These are phyloP conservation scores for Fusarium caatingaense DNA, from an alignment of 2,329 filamentous ascomycete species.

Conservation along the genomic window DNA sequence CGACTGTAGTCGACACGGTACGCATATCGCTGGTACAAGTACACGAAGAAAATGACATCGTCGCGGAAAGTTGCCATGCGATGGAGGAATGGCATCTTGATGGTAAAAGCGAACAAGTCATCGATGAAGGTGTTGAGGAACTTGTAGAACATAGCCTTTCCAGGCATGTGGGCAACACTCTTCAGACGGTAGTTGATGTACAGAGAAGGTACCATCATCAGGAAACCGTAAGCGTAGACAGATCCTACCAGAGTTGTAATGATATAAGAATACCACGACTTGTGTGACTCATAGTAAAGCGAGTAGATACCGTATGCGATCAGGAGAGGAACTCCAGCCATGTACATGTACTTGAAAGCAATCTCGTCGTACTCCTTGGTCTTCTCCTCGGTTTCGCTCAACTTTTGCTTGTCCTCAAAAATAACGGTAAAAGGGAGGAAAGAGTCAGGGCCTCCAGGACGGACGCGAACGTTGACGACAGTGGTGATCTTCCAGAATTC, in stretches of 20 bases:
- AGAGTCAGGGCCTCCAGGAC: constrained; percentile 74
- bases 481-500: constrained; percentile 96
- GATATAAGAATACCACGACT: constrained; percentile 97
- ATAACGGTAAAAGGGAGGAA: constrained; percentile 81
- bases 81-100: constrained; percentile 98
- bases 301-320: constrained; percentile 92
- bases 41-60: constrained; percentile 98
- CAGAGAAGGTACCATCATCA: constrained; percentile 97
- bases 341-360: constrained; percentile 97
- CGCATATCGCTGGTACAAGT: constrained; percentile 92
- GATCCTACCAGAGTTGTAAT: constrained; percentile 95
- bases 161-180: constrained; percentile 96
- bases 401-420: constrained; percentile 97
- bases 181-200: constrained; percentile 99
- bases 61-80: constrained; percentile 91
- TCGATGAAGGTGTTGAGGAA: constrained; percentile 99
- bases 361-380: constrained; percentile 99
- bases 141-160: constrained; percentile 97
- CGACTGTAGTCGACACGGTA: constrained; percentile 93
- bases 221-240: constrained; percentile 97
- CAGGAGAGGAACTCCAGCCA: constrained; percentile 87
- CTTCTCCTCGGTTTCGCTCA: constrained; percentile 95
- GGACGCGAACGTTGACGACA: constrained; percentile 86
- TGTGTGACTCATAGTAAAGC: constrained; percentile 91
- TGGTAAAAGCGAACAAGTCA: constrained; percentile 97